These are phyloP conservation scores for Backusella circina DNA, from an alignment of 192 early-diverging fungal genomes.

Conservation along the genomic window DNA sequence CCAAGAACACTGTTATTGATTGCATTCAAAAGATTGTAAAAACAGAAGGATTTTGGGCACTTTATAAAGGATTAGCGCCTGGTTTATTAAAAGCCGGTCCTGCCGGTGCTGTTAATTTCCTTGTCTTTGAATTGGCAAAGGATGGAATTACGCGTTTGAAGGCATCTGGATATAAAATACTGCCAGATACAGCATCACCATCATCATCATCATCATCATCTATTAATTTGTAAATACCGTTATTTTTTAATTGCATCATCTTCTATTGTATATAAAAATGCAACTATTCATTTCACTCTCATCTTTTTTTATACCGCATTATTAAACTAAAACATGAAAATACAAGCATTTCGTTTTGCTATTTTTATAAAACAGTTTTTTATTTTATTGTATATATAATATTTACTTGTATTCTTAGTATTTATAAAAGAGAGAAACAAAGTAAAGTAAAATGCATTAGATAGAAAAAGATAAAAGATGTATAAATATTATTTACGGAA, in stretches of 20 bases:
- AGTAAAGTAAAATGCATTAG: background rate
- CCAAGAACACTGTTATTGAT: constrained; percentile 44
- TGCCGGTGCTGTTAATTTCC: constrained; percentile 80
- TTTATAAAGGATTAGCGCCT: constrained; percentile 87
- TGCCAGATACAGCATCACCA: background rate
- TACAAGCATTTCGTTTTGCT: background rate
- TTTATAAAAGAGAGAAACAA: background rate
- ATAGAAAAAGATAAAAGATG: background rate
- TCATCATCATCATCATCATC: background rate
- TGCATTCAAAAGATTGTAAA: constrained; percentile 64
- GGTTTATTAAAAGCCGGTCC: constrained; percentile 85
- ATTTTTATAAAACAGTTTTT: background rate
- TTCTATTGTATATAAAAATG: background rate
- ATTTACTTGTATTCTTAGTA: background rate
- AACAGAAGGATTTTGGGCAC: constrained; percentile 72
- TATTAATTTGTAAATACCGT: background rate
- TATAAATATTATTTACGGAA: background rate
- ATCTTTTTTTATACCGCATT: background rate
- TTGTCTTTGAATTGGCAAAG: constrained; percentile 64
- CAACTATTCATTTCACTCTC: background rate
- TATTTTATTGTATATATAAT: background rate
- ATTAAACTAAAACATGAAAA: background rate
- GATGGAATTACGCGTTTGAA: constrained; percentile 37
- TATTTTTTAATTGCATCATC: background rate
- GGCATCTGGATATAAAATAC: background rate